Conservation (phyloP, 148 eudicot species). For the Bassia scoparia region DNA sequence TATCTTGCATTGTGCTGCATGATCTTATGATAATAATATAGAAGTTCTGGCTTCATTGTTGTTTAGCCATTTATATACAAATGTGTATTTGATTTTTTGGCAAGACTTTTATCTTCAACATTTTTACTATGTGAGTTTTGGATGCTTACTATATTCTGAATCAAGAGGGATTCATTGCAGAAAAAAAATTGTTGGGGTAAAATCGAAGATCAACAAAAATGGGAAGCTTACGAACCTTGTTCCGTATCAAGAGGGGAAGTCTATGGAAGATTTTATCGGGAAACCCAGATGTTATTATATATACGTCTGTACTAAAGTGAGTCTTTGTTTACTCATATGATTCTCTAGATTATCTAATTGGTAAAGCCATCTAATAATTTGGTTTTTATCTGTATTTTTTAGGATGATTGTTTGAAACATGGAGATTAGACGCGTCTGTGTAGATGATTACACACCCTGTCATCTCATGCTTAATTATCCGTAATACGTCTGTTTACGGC, state of each 20-base stretch:
- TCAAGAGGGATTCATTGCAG: too few relatives aligned
- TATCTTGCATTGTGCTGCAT: too few relatives aligned
- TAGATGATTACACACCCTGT: background rate
- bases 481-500: background rate
- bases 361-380: background rate
- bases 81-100: background rate
- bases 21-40: background rate
- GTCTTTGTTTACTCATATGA: slow-evolving; percentile 3
- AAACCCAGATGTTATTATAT: slow-evolving; percentile 65
- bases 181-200: slow-evolving; percentile 40
- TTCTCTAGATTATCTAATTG: background rate
- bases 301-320: slow-evolving; percentile 75
- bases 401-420: slow-evolving; percentile 22
- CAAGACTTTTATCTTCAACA: background rate
- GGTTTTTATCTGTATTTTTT: background rate
- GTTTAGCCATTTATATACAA: background rate
- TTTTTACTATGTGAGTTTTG: background rate
- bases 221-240: slow-evolving; percentile 65
- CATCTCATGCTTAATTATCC: background rate
- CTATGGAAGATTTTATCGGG: slow-evolving; percentile 45
- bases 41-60: background rate
- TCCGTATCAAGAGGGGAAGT: slow-evolving; percentile 49
- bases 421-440: background rate
- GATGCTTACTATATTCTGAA: background rate
- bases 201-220: slow-evolving; percentile 33